phyloP scores from a whole-genome alignment of 2,329 filamentous ascomycete species.

The Aspergillus udagawae region DNA sequence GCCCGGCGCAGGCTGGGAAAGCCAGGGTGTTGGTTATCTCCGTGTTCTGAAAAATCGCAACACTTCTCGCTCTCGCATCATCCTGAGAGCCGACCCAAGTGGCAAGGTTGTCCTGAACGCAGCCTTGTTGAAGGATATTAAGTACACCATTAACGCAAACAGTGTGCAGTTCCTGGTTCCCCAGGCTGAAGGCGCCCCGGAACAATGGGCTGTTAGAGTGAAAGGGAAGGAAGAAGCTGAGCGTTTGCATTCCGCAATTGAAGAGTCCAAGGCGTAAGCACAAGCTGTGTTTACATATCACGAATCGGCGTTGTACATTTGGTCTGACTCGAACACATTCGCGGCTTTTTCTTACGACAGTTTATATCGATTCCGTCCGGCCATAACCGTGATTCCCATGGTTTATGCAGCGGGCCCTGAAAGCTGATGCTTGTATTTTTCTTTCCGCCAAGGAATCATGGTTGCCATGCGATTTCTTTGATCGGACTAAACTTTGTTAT shows the following conservation, averaged over 20 bases:
- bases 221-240: slow-evolving; percentile 40
- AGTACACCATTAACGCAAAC: slow-evolving; percentile 55
- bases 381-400: slow-evolving; percentile 1
- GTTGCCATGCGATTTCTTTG: neutral
- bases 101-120: slow-evolving; percentile 73
- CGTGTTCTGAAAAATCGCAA: slow-evolving; percentile 70
- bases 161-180: slow-evolving; percentile 47
- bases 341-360: slow-evolving; percentile 3
- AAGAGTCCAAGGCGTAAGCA: slow-evolving; percentile 18
- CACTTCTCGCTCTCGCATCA: slow-evolving; percentile 62
- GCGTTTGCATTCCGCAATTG: slow-evolving; percentile 13
- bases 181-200: slow-evolving; percentile 56
- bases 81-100: slow-evolving; percentile 70
- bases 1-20: slow-evolving; percentile 56
- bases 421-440: neutral
- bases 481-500: neutral
- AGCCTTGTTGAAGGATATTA: slow-evolving; percentile 55
- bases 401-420: neutral
- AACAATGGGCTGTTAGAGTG: slow-evolving; percentile 69
- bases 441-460: neutral
- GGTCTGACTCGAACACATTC: slow-evolving; percentile 8
- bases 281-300: slow-evolving; percentile 1
- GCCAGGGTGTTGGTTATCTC: slow-evolving; percentile 66
- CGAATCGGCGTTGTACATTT: slow-evolving; percentile 12
- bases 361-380: neutral